These are phyloP conservation scores for Diaporthe vexans DNA, from an alignment of 2,329 filamentous ascomycete genomes.

Conservation along the genomic window DNA sequence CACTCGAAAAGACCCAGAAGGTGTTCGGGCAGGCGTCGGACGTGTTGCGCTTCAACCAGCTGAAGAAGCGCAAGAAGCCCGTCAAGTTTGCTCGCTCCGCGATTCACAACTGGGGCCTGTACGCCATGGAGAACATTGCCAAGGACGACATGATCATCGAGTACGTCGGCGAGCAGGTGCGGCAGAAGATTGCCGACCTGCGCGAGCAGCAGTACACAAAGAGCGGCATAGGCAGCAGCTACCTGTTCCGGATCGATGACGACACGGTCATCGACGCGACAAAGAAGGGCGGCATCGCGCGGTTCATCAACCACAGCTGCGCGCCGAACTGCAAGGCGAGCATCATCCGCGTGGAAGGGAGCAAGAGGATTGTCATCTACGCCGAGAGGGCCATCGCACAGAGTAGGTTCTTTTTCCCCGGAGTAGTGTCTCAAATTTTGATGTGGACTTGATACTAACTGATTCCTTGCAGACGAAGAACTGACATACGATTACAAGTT, in stretches of 20 bases:
- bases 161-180: constrained; percentile 97
- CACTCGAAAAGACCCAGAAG: constrained; percentile 95
- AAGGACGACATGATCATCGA: constrained; percentile 99
- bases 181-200: constrained; percentile 97
- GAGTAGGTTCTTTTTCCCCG: constrained; percentile 71
- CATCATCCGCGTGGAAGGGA: constrained; percentile 98
- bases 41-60: constrained; percentile 96
- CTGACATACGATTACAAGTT: constrained; percentile 99
- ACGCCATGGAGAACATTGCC: constrained; percentile 96
- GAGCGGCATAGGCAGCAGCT: constrained; percentile 96
- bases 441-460: constrained; percentile 44
- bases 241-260: constrained; percentile 98
- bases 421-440: background rate
- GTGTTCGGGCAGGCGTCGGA: constrained; percentile 87
- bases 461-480: constrained; percentile 82
- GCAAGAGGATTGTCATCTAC: constrained; percentile 99
- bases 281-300: constrained; percentile 96
- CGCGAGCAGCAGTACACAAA: constrained; percentile 93
- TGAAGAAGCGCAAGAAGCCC: constrained; percentile 99
- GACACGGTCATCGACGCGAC: constrained; percentile 98
- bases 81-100: constrained; percentile 98
- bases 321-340: constrained; percentile 99
- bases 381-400: constrained; percentile 93
- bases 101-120: constrained; percentile 98
- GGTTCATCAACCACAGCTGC: constrained; percentile 99